Evolutionary conservation across 1,139 yeast genomes (phyloP), one percentile per base, ranked within the genome.

Genomic region (Blastobotrys arbuscula): DNA sequence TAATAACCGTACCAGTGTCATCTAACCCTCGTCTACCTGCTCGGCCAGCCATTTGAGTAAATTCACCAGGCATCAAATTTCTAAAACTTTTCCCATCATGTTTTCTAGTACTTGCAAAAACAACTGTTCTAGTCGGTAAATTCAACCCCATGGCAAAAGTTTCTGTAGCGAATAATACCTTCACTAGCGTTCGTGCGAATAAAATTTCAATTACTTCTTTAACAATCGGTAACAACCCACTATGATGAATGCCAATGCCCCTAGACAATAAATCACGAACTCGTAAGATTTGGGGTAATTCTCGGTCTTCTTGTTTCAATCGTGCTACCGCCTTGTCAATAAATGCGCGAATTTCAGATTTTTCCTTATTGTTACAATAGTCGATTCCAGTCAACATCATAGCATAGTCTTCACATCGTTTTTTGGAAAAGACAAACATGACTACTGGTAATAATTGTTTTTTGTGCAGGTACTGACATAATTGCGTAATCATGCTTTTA

Each of bases 1-100:
- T 81, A 52, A 94, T 89, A n/a, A 94, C 98, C 0, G 96, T 90
- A 60, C 98, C 98, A 1, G 87, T 87, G 26, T 81, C 73, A 72
- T 92, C 98, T 55, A 92, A 72, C 41, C 98, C 98, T 75, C 98
- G 82, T 70, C 98, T 82, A 56, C 98, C 98, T 1, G 98, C 98
- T 68, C 98, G 79, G 47, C 98, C 98, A 0, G 97, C 90, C 98
- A 94, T 92, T 69, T 92, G 98, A 1, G 97, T 94, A 65, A 90
- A 92, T 65, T 92, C 98, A 42, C 98, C 98, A 0, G 98, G 96
- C 10, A 84, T 73, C 53, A 92, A 72, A 61, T 83, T 79, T 65
- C 99, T 77, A 67, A 87, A 82, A 0, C 78, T 77, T 43, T 82
- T 77, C 39, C 97, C 97, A 64, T 92, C 98, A 64, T 89, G 96